Evolutionary conservation across 2,329 filamentous ascomycete species (phyloP), one percentile per base, ranked within the genome.

Genomic region (Zymoseptoria pseudotritici): DNA sequence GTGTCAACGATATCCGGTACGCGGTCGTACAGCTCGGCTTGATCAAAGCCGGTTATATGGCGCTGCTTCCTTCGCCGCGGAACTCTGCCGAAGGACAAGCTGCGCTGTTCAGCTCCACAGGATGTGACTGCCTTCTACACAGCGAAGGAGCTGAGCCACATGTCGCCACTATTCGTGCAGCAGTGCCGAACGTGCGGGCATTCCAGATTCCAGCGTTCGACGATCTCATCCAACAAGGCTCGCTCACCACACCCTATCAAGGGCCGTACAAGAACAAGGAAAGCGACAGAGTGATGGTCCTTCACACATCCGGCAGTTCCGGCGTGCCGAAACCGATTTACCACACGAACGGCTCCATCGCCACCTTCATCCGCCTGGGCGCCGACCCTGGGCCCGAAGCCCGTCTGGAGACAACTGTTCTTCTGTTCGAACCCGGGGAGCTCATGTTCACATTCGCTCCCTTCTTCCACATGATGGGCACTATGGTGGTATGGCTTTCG

Each of bases 41-140:
- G 13, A 63, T 66, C 50, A 67, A 66, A 50, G 67, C 66, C 10
- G 67, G 67, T 17, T 65, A 69, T 50, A 69, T 66, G 57, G 61
- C 63, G 56, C 51, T 66, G 11, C 54, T 64, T 4, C 59, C 61
- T 2, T 64, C 61, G 11, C 63, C 64, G 1, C 55, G 64, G 4
- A 66, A 64, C 26, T 61, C 60, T 1, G 53, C 58, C 17, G 61
- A 64, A 21, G 64, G 60, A 2, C 64, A 66, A 54, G 59, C 57
- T 13, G 61, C 63, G 5, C 61, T 66, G 8, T 66, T 66, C 54
- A 20, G 58, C 2, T 59, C 55, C 4, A 62, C 64, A 21, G 59
- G 62, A 19, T 64, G 62, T 54, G 55, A 58, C 17, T 56, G 56
- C 9, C 57, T 66, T n/a, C 53, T 64, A 7, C 61, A 63, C 56